Conservation (phyloP, 2,329 filamentous ascomycete genomes). For the Bipolaris oryzae region DNA sequence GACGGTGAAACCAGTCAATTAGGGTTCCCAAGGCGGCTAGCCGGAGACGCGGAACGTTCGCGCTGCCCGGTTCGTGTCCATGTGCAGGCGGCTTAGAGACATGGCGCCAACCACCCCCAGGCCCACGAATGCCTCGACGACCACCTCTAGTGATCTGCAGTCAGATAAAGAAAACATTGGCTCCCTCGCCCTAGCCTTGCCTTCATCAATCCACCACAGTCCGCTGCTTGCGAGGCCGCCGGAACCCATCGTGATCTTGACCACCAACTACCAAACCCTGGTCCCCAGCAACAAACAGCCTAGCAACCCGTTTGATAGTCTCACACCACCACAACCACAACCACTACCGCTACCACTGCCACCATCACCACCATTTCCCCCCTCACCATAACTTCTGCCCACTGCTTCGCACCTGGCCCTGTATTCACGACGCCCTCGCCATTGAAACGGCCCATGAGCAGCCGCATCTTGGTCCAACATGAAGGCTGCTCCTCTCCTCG, state of each 20-base stretch:
- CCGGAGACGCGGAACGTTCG: constrained; percentile 28
- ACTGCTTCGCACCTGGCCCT: not conserved
- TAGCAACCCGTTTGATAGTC: not conserved
- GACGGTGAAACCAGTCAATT: constrained; percentile 21
- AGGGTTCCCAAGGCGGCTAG: constrained; percentile 26
- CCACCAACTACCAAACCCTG: too few relatives aligned
- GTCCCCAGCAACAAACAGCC: too few relatives aligned
- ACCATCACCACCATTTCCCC: constrained; percentile 1
- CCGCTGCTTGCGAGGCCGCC: too few relatives aligned
- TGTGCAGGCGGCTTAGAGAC: constrained; percentile 15
- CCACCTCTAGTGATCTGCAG: constrained; percentile 7
- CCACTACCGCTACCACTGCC: constrained; percentile 14
- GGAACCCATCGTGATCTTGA: too few relatives aligned
- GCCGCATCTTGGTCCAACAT: constrained; percentile 57
- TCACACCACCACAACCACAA: constrained; percentile 9
- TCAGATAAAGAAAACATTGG: constrained; percentile 6
- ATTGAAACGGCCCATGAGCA: constrained; percentile 29
- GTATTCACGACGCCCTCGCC: not conserved
- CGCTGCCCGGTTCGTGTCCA: constrained; percentile 20
- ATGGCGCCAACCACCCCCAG: constrained; percentile 17
- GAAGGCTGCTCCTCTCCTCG: constrained; percentile 95
- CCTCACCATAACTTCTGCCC: constrained; percentile 7
- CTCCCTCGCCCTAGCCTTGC: not conserved
- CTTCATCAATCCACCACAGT: not conserved
- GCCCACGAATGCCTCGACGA: constrained; percentile 28